A percentile compares a stretch with the other conserved stretches of the same genome.
These are phyloP conservation scores for Melanogaster broomeanus DNA, from an alignment of 768 basidiomycete species.

Conservation along the genomic window DNA sequence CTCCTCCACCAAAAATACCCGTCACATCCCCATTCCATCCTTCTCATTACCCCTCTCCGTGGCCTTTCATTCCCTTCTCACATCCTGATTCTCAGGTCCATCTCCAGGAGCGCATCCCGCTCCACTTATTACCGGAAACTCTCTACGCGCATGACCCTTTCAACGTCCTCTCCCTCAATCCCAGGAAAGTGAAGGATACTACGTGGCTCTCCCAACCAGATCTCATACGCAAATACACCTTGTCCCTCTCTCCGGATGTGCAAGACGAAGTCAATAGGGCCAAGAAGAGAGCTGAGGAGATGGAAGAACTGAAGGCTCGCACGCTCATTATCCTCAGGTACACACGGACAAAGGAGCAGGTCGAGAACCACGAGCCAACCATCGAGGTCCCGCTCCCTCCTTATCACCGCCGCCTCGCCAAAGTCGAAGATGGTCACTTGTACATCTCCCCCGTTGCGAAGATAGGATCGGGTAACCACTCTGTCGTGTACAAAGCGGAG, in stretches of 20 bases:
- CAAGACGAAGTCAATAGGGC: conserved; percentile 1
- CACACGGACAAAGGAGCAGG: conserved; percentile 19
- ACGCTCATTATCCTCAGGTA: conserved; percentile 22
- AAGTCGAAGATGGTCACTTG: conserved; percentile 46
- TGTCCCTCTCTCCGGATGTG: conserved; percentile 11
- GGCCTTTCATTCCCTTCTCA: conserved; percentile 43
- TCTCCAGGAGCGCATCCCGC: conserved; percentile 37
- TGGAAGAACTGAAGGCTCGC: conserved; percentile 11
- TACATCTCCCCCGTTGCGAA: conserved; percentile 41
- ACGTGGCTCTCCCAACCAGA: conserved; percentile 35
- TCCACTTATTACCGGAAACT: conserved; percentile 39
- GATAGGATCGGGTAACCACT: conserved; percentile 53
- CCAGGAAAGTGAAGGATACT: neutral
- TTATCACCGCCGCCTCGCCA: conserved; percentile 18
- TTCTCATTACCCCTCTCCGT: conserved; percentile 39
- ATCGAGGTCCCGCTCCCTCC: conserved; percentile 34
- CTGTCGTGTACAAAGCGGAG: conserved; percentile 49
- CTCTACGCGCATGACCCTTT: conserved; percentile 48
- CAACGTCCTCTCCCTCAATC: conserved; percentile 27
- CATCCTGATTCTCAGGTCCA: conserved; percentile 13
- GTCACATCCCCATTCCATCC: conserved; percentile 32
- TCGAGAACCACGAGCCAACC: conserved; percentile 23
- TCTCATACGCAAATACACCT: conserved; percentile 31
- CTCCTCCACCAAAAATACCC: conserved; percentile 8
- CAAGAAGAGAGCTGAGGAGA: conserved; percentile 5